Conservation (phyloP, 1,139 yeast genomes). For the Wickerhamomyces sp. region DNA sequence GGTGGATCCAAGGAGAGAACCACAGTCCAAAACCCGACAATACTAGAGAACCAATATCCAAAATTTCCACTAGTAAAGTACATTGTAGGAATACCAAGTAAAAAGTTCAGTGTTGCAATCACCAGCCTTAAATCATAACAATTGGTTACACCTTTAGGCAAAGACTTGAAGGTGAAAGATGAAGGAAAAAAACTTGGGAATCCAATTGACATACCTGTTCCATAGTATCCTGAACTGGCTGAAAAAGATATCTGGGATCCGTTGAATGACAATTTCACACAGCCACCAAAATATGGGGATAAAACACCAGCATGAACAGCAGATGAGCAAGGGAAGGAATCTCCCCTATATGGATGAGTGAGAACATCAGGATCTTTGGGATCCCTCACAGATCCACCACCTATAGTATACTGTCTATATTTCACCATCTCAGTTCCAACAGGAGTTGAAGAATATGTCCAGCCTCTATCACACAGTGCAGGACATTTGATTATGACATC, state of each 20-base stretch:
- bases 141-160: conserved; percentile 33
- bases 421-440: conserved; percentile 67
- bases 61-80: conserved; percentile 49
- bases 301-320: conserved; percentile 83
- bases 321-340: conserved; percentile 85
- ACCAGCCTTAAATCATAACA: conserved; percentile 65
- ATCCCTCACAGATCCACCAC: conserved; percentile 53
- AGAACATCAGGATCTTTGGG: conserved; percentile 23
- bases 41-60: conserved; percentile 56
- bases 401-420: conserved; percentile 69
- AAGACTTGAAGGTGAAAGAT: conserved; percentile 54
- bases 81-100: conserved; percentile 57
- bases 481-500: conserved; percentile 76
- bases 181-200: conserved; percentile 74
- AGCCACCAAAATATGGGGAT: conserved; percentile 75
- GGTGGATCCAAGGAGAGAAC: conserved; percentile 84
- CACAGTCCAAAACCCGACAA: conserved; percentile 87
- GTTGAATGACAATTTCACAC: conserved; percentile 57
- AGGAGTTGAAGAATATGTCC: conserved; percentile 73
- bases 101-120: conserved; percentile 51
- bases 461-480: conserved; percentile 76
- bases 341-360: conserved; percentile 73
- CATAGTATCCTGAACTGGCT: conserved; percentile 41
- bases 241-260: conserved; percentile 51
- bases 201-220: conserved; percentile 47